phyloP scores from a whole-genome alignment of 805 yeast species.

The Saccharomycopsis olivae region DNA sequence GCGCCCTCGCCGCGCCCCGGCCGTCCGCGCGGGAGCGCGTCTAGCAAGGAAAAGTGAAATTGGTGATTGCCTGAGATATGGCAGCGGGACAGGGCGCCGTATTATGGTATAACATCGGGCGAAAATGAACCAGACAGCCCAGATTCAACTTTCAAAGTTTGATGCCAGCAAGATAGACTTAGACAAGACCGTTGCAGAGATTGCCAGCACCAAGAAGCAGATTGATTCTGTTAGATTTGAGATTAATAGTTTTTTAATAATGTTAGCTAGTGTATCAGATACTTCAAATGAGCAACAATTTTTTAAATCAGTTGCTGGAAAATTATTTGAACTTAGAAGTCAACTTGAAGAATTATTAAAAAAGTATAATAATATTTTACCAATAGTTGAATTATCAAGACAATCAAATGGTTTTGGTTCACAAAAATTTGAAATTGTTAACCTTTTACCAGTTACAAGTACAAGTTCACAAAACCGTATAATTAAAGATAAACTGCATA shows the following conservation, averaged over 20 bases:
- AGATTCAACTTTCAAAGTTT: slow-evolving; percentile 7
- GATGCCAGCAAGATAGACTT: slow-evolving; percentile 9
- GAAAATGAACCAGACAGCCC: slow-evolving; percentile 6
- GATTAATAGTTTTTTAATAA: slow-evolving; percentile 10
- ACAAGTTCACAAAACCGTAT: too few relatives aligned
- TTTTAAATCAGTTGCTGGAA: slow-evolving; percentile 8
- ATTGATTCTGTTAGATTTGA: slow-evolving; percentile 15
- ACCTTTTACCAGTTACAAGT: slow-evolving; percentile 3
- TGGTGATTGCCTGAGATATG: too few relatives aligned
- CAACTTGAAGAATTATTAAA: slow-evolving; percentile 10
- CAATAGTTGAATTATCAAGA: slow-evolving; percentile 37
- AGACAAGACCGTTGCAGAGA: slow-evolving; percentile 7
- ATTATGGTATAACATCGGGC: too few relatives aligned
- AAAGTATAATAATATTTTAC: slow-evolving; percentile 50
- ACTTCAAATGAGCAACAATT: slow-evolving; percentile 7
- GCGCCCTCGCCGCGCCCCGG: too few relatives aligned
- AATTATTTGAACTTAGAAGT: slow-evolving; percentile 11
- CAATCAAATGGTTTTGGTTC: slow-evolving; percentile 14
- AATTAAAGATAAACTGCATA: too few relatives aligned
- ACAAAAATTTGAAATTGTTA: slow-evolving; percentile 9
- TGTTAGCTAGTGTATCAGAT: slow-evolving; percentile 13
- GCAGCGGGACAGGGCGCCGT: too few relatives aligned
- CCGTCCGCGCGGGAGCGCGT: too few relatives aligned
- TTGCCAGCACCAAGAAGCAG: slow-evolving; percentile 10
- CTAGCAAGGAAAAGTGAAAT: too few relatives aligned